Base-by-base conservation (phyloP, 2,329 filamentous ascomycete species). In the Botrytis squamosa region DNA sequence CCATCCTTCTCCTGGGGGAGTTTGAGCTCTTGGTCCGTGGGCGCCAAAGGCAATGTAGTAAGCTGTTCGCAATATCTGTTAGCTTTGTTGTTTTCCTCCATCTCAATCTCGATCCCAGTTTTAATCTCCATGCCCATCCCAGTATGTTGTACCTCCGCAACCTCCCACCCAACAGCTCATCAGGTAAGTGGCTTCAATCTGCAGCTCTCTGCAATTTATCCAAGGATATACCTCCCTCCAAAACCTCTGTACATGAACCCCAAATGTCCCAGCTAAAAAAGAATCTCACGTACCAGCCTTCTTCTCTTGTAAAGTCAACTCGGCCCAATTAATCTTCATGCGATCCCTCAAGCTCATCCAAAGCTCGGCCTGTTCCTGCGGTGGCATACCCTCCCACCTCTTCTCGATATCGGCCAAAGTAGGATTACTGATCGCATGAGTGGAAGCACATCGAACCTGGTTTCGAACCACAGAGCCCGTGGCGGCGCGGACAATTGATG, bases 31-130 rank as follows among this genome's bases (percentile, higher is more conserved):
- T 80, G 96, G 96, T 74, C 96, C 96, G 85, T 99, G 96, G 82
- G 95, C 91, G 78, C 96, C 96, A 83, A 99, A 99, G 78, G 96
- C 95, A 82, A 99, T 97, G 92, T 93, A 99, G 90, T 98, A 99
- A 78, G 96, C 96, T 99, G 83, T 84, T 79, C 74, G 70, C 9
- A 60, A 40, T 25, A 25, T 55, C 12, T 22, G 57, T 71, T 70
- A 70, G 64, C 65, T 18, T 33, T 49, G 33, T 25, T 33, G 20
- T 73, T 33, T 63, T 18, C 18, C 38, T 38, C 25, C 18, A 62
- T 40, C 55, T 69, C 42, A 38, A 60, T 46, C 18, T 25, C 64
- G 29, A 60, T 46, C 18, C 16, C 52, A 18, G 5, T 18, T 57
- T 57, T 6, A 42, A 25, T 42, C 10, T 33, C 38, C 22, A 38